Base-by-base conservation (phyloP, 495 filamentous ascomycete species). In the Annulohypoxylon maeteangense region DNA sequence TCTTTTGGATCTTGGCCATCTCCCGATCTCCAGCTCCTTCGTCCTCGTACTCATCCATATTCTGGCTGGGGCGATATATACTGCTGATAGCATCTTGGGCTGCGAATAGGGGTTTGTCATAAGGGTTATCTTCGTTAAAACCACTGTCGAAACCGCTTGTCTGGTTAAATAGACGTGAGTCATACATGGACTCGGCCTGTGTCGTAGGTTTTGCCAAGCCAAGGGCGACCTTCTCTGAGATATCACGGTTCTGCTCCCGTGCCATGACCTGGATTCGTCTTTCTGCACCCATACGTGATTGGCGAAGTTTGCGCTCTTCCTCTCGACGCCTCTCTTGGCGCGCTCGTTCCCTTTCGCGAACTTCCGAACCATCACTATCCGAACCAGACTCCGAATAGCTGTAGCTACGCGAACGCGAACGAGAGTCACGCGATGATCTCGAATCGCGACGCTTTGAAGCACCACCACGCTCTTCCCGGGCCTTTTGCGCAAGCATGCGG, bases 121-220 rank as follows among this genome's bases (percentile, higher is more conserved):
- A 99, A 0, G 89, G 89, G 73, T 99, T 93, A 78, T 99, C 96
- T 79, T 99, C 95, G 78, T 99, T 99, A 86, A 97, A 95, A 20
- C 95, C 96, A 42, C 81, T 81, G 70, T 90, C 88, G 80, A 99
- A 95, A 11, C 94, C 96, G 73, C 90, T 92, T 18, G 88, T 91
- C 81, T 96, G 93, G 80, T 98, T 97, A 82, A 99, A 99, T 42
- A 99, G 81, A 53, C 95, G 87, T 3, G 93, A 96, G 80, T 99
- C 95, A 84, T 93, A 99, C 95, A 98, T 98, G 20, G 91, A 85
- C 78, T 98, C 95, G 11, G 88, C 88, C 11, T 89, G 91, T 78
- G 93, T 90, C 1, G 96, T 97, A 5, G 95, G 95, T 80, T 98
- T 99, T 23, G 95, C 95, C 38, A 99, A 82, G 23, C 95, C 95